Evolutionary conservation across 371 early-diverging fungal genomes (phyloP).

Genomic region (Catenaria anguillulae): DNA sequence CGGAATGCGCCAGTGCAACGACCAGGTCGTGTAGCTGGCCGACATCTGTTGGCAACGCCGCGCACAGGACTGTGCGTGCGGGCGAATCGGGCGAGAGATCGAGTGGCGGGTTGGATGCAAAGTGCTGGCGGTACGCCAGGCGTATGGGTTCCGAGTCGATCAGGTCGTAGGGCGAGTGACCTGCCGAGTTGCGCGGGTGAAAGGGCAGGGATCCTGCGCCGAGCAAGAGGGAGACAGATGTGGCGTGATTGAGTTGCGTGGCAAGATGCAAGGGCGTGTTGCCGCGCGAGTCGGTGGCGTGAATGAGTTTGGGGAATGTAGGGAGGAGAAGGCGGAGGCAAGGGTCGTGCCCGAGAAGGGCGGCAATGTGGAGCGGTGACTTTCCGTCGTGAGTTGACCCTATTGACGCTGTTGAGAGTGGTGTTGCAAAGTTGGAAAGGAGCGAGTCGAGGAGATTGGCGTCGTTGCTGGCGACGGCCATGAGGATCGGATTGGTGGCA

Average conservation of each 20-base stretch:
- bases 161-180: not conserved
- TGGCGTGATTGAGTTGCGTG: not conserved
- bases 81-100: not conserved
- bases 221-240: not conserved
- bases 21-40: not conserved
- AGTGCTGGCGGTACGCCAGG: too few species aligned
- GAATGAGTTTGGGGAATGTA: not conserved
- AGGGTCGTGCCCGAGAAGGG: not conserved
- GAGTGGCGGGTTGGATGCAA: not conserved
- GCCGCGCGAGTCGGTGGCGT: not conserved
- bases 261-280: slow-evolving; percentile 11
- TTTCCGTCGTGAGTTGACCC: not conserved
- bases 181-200: not conserved
- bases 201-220: not conserved
- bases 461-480: too few species aligned
- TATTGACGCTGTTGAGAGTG: too few species aligned
- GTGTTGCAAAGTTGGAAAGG: too few species aligned
- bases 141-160: not conserved
- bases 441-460: too few species aligned
- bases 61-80: not conserved
- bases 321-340: not conserved
- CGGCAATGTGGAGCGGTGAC: not conserved
- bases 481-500: too few species aligned
- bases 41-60: not conserved
- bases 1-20: not conserved